Base-by-base conservation (phyloP, 148 eudicot genomes). In the Persicaria tinctoria region DNA sequence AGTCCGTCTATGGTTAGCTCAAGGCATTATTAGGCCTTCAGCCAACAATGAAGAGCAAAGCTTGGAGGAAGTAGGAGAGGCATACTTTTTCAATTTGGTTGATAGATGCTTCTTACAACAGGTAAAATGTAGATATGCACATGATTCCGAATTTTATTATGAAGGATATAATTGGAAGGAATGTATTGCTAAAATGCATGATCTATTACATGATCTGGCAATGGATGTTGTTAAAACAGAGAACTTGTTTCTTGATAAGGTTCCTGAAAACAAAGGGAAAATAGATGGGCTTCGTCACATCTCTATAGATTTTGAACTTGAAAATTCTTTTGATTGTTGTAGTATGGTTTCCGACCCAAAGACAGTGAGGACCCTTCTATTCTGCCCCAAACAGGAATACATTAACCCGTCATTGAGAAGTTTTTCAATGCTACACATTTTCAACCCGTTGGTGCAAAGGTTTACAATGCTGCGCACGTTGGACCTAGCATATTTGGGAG, bases 191-290 rank as follows among this genome's bases (percentile, higher is more conserved):
- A 50, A 50, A 50, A 50, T 50, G 53, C 53, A 50, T 50, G 27
- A 68, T 46, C 62, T 23, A 72, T 23, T 20, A n/a, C 51, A 72
- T 69, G 62, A 78, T 74, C 72, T 50, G 53, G 53, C 53, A 50
- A 50, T 50, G 12, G 53, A 50, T 50, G 53, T 50, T 50, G 12
- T 12, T 50, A 50, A 50, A 50, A 50, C 53, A 5, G 53, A 50
- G 1, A 50, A 50, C 53, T 6, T 50, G 53, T 50, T 50, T 50
- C 53, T 50, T 50, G 53, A 50, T 50, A 50, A 50, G 10, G 53
- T 6, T 50, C 12, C 10, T 5, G 10, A 6, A 9, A 50, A 50
- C 10, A 50, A 50, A 12, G 53, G 53, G 53, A 50, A 9, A 50
- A 5, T 9, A 12, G 53, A 50, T 50, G 12, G 53, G 6, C 53